Conservation (phyloP, 2,329 filamentous ascomycete species). For the Sclerotinia borealis region DNA sequence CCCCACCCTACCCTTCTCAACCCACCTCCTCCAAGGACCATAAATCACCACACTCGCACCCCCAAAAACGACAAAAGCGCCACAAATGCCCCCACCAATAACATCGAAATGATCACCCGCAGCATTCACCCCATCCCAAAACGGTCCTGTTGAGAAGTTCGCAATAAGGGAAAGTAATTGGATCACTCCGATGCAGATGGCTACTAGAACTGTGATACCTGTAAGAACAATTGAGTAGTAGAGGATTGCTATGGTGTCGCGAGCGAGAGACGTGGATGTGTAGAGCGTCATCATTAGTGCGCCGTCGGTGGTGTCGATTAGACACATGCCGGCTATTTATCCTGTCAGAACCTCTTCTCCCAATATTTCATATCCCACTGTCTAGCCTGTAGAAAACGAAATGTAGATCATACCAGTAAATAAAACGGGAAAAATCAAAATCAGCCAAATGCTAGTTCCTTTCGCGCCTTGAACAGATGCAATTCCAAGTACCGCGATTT, state of each 20-base stretch:
- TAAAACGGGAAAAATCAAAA: constrained; percentile 81
- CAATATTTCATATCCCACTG: no score
- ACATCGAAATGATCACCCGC: constrained; percentile 79
- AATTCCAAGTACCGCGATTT: constrained; percentile 87
- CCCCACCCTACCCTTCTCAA: constrained; percentile 32
- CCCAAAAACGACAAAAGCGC: constrained; percentile 73
- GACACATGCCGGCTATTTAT: constrained; percentile 75
- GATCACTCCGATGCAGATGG: constrained; percentile 68
- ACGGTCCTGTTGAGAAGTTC: constrained; percentile 68
- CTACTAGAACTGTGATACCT: constrained; percentile 33
- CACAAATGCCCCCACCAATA: constrained; percentile 81
- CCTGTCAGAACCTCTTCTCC: not conserved
- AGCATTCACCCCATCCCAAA: constrained; percentile 81
- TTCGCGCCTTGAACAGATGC: constrained; percentile 78
- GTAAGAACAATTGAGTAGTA: constrained; percentile 65
- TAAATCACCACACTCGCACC: constrained; percentile 59
- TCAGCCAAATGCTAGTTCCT: constrained; percentile 89
- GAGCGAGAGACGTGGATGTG: constrained; percentile 68
- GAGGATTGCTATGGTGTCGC: constrained; percentile 80
- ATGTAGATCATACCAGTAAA: constrained; percentile 62
- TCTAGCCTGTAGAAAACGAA: not conserved
- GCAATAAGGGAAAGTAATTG: constrained; percentile 75
- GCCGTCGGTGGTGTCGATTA: constrained; percentile 87
- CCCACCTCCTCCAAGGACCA: constrained; percentile 65
- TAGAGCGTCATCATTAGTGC: constrained; percentile 95